Evolutionary conservation across 2,329 filamentous ascomycete genomes (phyloP), one percentile per base, ranked within the genome.

Genomic region (Aspergillus eucalypticola): DNA sequence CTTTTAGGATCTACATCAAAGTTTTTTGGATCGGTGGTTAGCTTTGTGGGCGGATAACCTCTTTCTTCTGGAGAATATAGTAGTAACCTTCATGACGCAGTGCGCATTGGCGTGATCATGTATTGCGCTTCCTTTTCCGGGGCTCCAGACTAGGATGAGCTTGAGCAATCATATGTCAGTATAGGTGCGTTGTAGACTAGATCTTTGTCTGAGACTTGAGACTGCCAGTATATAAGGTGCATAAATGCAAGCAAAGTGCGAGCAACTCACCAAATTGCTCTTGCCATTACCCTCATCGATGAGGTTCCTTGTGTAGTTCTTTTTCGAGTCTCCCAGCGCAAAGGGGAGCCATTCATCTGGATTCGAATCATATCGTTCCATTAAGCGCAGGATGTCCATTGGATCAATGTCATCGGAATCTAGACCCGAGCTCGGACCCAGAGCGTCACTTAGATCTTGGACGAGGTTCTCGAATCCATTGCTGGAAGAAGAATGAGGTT

Each of bases 51-150:
- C 7, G 13, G 23, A 13, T n/a, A 8, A n/a, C 11, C 2, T 35
- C 8, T 2, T 13, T 35, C 32, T 11, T 8, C 7, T 27, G 38
- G 15, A 21, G 42, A 39, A 46, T 17, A 17, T 8, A 23, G 10
- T 73, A n/a, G n/a, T n/a, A n/a, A 78, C 79, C 76, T 88, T 96
- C 91, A 96, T 96, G 68, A 96, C 81, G 77, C 93, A 97, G 75
- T 96, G 93, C 41, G 92, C 91, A 63, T 94, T 91, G 72, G 88
- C 89, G 76, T 92, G 90, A 74, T 97, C 93, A 73, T 97, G 93
- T 72, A 97, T 92, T 10, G 90, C 88, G 69, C 90, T 94, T 39
- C 86, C 86, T 77, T 91, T 91, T 54, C 90, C 90, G 0, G 93
- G 92, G 15, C 88, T 89, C 93, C 93, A 97, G 41, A 96, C 92